Percentiles rank a stretch among this genome's conserved stretches.
phyloP scores from a whole-genome alignment of 352 stramenopile species.

The Phytopythium sindhum region DNA sequence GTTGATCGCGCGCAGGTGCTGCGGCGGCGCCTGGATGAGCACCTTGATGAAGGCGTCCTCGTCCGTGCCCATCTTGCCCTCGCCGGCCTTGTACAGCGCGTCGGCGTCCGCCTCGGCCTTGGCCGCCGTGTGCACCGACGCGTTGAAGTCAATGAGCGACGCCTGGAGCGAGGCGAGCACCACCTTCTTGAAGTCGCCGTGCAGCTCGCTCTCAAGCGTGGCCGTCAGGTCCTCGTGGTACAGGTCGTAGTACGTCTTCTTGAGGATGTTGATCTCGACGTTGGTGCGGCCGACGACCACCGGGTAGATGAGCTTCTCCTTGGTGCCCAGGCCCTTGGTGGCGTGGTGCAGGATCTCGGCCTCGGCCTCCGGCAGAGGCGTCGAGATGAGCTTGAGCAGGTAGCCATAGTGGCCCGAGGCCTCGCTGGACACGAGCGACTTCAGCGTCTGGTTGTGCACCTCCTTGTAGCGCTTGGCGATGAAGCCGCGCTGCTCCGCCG shows the following conservation, averaged over 20 bases:
- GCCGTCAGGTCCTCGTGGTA: conserved; percentile 62
- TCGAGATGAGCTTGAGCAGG: conserved; percentile 53
- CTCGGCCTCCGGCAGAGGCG: conserved; percentile 60
- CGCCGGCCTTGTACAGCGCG: conserved; percentile 65
- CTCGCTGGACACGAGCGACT: conserved; percentile 58
- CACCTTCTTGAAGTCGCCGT: conserved; percentile 72
- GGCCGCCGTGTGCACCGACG: conserved; percentile 54
- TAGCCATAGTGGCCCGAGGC: conserved; percentile 61
- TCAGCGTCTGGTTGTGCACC: conserved; percentile 57
- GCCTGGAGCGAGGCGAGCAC: conserved; percentile 67
- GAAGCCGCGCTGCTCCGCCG: conserved; percentile 51
- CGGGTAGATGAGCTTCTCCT: conserved; percentile 67
- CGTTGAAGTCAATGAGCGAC: conserved; percentile 44
- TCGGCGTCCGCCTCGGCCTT: conserved; percentile 65
- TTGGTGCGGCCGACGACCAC: conserved; percentile 62
- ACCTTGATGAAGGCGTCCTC: conserved; percentile 64
- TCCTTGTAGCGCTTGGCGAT: conserved; percentile 73
- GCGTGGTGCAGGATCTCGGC: conserved; percentile 56
- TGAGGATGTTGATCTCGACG: conserved; percentile 74
- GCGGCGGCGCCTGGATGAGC: conserved; percentile 39
- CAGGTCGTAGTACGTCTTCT: conserved; percentile 75
- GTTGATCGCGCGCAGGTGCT: conserved; percentile 63
- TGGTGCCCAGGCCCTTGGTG: conserved; percentile 63
- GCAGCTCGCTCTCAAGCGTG: conserved; percentile 58
- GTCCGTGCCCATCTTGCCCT: conserved; percentile 69